These are phyloP conservation scores for Penstemon newberryi DNA, from an alignment of 257 asterid species.

Conservation along the genomic window DNA sequence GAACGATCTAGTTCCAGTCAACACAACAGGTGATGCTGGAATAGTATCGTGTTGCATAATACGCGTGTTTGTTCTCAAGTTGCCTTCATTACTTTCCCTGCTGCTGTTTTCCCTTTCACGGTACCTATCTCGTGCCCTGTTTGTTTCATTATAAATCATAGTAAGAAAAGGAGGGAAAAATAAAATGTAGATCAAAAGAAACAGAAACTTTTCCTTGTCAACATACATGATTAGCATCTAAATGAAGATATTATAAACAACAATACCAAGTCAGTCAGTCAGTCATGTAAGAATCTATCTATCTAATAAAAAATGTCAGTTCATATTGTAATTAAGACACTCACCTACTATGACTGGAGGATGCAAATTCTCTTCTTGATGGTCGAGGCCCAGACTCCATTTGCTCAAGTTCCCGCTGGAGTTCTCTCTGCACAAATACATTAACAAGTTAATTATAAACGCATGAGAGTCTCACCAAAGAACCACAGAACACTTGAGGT, in stretches of 20 bases:
- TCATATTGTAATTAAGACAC: slow-evolving; percentile 22
- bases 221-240: too few relatives aligned
- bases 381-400: slow-evolving; percentile 82
- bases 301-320: background rate
- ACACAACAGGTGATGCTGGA: slow-evolving; percentile 45
- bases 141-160: background rate
- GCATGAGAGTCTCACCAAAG: background rate
- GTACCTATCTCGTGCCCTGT: slow-evolving; percentile 70
- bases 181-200: background rate
- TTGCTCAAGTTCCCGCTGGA: slow-evolving; percentile 93
- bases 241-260: too few relatives aligned
- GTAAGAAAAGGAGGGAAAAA: slow-evolving; percentile 7
- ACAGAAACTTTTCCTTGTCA: too few relatives aligned
- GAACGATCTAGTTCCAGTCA: slow-evolving; percentile 62
- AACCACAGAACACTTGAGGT: slow-evolving; percentile 19
- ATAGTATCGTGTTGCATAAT: slow-evolving; percentile 42
- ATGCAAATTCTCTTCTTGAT: slow-evolving; percentile 74
- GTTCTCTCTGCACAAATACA: slow-evolving; percentile 70
- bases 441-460: slow-evolving; percentile 11
- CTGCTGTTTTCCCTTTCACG: slow-evolving; percentile 85
- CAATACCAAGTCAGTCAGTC: too few relatives aligned
- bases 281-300: too few relatives aligned
- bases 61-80: slow-evolving; percentile 55
- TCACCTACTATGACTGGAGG: slow-evolving; percentile 78
- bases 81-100: slow-evolving; percentile 57